Conservation (phyloP, 2,329 filamentous ascomycete genomes). For the Mycogone perniciosa region DNA sequence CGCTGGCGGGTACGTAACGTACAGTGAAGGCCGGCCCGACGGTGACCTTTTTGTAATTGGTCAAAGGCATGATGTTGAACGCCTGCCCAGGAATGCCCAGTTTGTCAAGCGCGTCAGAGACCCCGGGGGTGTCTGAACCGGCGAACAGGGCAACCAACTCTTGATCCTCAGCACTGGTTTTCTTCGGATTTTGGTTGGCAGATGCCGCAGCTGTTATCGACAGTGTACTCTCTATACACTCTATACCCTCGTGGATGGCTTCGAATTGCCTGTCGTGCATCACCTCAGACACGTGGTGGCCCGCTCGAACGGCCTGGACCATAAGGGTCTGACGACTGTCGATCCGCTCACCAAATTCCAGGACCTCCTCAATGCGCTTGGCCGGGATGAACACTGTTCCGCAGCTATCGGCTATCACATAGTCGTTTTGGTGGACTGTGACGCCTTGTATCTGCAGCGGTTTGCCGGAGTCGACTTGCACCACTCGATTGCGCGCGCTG, state of each 20-base stretch:
- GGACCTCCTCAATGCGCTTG: slow-evolving; percentile 10
- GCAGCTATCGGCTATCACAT: slow-evolving; percentile 16
- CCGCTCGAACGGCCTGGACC: slow-evolving; percentile 10
- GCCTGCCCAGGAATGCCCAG: not conserved
- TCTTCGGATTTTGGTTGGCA: too few relatives aligned
- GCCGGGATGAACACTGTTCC: slow-evolving; percentile 14
- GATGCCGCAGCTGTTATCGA: too few relatives aligned
- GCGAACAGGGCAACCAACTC: too few relatives aligned
- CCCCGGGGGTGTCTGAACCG: too few relatives aligned
- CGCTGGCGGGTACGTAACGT: slow-evolving; percentile 21
- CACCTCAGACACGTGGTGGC: slow-evolving; percentile 5
- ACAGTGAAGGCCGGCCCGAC: slow-evolving; percentile 29
- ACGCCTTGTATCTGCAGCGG: slow-evolving; percentile 14
- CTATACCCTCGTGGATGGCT: too few relatives aligned
- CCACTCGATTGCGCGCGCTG: slow-evolving; percentile 26
- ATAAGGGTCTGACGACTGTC: slow-evolving; percentile 9
- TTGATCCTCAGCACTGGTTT: too few relatives aligned
- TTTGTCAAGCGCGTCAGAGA: too few relatives aligned
- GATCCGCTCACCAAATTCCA: slow-evolving; percentile 13
- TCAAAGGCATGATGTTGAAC: slow-evolving; percentile 16
- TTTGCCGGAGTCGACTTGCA: slow-evolving; percentile 18
- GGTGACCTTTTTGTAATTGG: slow-evolving; percentile 23
- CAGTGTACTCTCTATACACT: too few relatives aligned
- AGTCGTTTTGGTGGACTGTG: slow-evolving; percentile 15
- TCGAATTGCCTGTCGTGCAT: too few relatives aligned